These are phyloP conservation scores for Boletus rufocinnamomeus DNA, from an alignment of 768 basidiomycete genomes.

Conservation along the genomic window DNA sequence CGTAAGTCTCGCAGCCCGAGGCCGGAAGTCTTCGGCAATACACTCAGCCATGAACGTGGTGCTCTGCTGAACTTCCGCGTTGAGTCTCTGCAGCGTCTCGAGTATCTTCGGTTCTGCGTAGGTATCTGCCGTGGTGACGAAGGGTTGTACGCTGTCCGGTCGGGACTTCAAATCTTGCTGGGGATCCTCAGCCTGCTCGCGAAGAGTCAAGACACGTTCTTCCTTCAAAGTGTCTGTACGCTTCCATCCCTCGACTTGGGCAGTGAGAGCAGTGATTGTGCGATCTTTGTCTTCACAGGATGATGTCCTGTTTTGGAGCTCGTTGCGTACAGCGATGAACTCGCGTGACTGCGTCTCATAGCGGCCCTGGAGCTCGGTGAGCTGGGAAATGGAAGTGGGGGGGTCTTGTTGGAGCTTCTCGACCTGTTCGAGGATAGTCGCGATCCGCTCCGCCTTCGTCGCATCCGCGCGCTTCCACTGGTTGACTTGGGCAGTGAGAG, in stretches of 20 bases:
- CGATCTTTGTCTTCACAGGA: not conserved
- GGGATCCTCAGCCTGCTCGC: not conserved
- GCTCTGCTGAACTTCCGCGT: conserved; percentile 16
- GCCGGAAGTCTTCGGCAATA: not conserved
- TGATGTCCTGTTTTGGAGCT: not conserved
- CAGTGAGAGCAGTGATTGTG: not conserved
- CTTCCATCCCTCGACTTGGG: not conserved
- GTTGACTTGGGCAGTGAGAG: conserved; percentile 2
- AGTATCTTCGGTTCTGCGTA: conserved; percentile 9
- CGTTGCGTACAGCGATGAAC: not conserved
- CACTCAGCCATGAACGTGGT: conserved; percentile 11
- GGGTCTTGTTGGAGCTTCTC: not conserved
- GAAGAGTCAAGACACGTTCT: not conserved
- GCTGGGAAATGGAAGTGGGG: not conserved
- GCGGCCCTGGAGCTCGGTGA: not conserved
- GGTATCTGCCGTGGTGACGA: conserved; percentile 7
- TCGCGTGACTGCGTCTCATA: conserved; percentile 2
- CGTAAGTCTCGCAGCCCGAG: not conserved
- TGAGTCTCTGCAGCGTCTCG: conserved; percentile 13
- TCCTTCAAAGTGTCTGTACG: not conserved
- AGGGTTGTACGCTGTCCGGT: conserved; percentile 1
- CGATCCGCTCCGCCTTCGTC: not conserved
- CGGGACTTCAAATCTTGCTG: not conserved
- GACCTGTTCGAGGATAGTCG: not conserved
- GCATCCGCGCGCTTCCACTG: not conserved